Conservation (phyloP, 164 flowering plant species). For the Vitis cinerea region DNA sequence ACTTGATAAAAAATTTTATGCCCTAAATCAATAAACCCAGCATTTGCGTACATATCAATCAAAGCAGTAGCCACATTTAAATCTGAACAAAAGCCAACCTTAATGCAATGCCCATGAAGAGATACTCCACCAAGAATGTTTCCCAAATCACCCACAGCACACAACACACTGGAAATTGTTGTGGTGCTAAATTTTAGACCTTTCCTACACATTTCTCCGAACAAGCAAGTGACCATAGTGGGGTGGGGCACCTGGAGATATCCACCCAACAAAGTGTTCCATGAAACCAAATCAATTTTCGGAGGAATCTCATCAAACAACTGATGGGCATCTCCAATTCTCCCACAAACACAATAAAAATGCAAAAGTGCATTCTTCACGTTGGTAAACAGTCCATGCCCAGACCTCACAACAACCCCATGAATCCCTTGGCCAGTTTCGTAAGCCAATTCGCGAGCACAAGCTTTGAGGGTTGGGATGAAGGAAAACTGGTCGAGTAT, state of each 20-base stretch:
- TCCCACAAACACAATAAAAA: constrained; percentile 35
- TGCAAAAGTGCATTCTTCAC: constrained; percentile 41
- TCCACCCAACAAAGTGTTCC: constrained; percentile 54
- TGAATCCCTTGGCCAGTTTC: constrained; percentile 35
- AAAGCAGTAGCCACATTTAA: constrained; percentile 37
- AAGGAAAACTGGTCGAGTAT: constrained; percentile 43
- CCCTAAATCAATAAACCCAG: constrained; percentile 24
- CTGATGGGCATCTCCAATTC: constrained; percentile 30
- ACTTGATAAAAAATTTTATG: constrained; percentile 27
- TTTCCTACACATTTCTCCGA: constrained; percentile 24
- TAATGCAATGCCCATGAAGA: constrained; percentile 40
- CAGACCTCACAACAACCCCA: constrained; percentile 31
- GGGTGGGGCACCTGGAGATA: constrained; percentile 36
- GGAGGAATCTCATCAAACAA: constrained; percentile 37
- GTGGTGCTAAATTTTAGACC: constrained; percentile 18
- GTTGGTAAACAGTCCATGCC: constrained; percentile 30
- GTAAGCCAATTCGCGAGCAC: constrained; percentile 25
- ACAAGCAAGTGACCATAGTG: constrained; percentile 23
- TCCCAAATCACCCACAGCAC: constrained; percentile 29
- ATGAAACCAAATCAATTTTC: constrained; percentile 43
- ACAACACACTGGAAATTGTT: constrained; percentile 27
- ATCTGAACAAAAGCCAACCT: constrained; percentile 32
- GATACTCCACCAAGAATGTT: constrained; percentile 26
- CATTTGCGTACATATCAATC: constrained; percentile 40
- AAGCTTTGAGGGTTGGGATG: constrained; percentile 32